Evolutionary conservation across 768 basidiomycete genomes (phyloP).

Genomic region (Suillus sp.): DNA sequence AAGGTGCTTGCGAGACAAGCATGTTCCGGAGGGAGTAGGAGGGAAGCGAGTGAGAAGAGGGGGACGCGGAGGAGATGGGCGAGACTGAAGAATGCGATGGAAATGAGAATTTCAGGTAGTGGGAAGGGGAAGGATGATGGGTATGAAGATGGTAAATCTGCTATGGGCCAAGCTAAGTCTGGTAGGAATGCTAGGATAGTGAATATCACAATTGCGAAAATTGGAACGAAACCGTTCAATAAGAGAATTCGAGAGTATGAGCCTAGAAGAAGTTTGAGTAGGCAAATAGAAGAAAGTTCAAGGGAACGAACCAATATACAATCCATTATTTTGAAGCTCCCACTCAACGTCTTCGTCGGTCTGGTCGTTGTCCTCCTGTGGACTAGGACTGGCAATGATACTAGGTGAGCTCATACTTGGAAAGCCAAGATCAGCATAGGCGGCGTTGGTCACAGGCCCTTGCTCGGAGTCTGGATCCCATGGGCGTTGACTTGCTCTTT

Average conservation of each 20-base stretch:
- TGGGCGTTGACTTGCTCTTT: constrained; percentile 17
- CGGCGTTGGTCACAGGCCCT: background rate
- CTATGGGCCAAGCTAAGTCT: constrained; percentile 46
- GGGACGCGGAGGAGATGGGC: constrained; percentile 35
- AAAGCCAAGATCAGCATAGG: constrained; percentile 26
- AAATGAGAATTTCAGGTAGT: constrained; percentile 62
- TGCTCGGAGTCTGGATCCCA: constrained; percentile 22
- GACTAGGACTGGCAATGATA: constrained; percentile 35
- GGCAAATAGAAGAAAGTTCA: background rate
- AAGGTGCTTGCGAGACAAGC: constrained; percentile 42
- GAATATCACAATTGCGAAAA: constrained; percentile 53
- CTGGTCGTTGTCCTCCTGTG: constrained; percentile 42
- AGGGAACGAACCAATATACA: constrained; percentile 47
- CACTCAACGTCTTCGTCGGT: constrained; percentile 48
- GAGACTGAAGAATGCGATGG: constrained; percentile 53
- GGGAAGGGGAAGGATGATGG: constrained; percentile 59
- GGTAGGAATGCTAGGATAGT: constrained; percentile 54
- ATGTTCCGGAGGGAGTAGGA: constrained; percentile 27
- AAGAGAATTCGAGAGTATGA: constrained; percentile 58
- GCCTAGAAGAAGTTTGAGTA: constrained; percentile 40
- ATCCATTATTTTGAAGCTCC: constrained; percentile 49
- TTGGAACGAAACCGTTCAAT: constrained; percentile 63
- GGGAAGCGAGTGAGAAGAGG: constrained; percentile 38
- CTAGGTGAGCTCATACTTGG: constrained; percentile 36
- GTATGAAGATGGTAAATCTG: constrained; percentile 41